Conservation (phyloP, 2,329 filamentous ascomycete genomes). For the Nemania sp. region DNA sequence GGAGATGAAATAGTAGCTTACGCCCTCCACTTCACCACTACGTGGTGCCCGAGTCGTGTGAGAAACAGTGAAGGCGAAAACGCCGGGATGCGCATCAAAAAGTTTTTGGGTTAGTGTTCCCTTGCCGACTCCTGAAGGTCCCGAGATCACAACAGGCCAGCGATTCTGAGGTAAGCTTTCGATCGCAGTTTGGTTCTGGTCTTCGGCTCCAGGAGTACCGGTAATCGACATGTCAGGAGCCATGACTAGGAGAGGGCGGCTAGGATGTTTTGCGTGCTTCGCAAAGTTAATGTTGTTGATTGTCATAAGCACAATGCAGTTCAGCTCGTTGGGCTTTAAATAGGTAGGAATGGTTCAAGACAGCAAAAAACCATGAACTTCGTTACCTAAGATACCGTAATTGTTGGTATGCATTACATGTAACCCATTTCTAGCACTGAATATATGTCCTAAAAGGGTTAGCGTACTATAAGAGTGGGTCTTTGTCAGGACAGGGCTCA, state of each 20-base stretch:
- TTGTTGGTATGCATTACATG: too few relatives aligned
- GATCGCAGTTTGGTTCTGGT: constrained; percentile 13
- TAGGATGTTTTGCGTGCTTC: neutral
- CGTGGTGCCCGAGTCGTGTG: constrained; percentile 18
- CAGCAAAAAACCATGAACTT: too few relatives aligned
- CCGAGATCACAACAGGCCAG: constrained; percentile 17
- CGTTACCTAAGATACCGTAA: too few relatives aligned
- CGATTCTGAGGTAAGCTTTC: constrained; percentile 8
- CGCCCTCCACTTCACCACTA: constrained; percentile 17
- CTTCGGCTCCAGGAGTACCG: constrained; percentile 13
- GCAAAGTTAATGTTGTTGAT: neutral
- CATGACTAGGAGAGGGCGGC: constrained; percentile 3
- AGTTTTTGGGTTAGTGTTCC: constrained; percentile 15
- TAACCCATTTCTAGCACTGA: too few relatives aligned
- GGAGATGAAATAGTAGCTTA: constrained; percentile 18
- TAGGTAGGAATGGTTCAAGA: too few relatives aligned
- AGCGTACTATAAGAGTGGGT: too few relatives aligned
- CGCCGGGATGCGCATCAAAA: constrained; percentile 13
- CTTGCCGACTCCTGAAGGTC: constrained; percentile 22
- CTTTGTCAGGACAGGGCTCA: too few relatives aligned
- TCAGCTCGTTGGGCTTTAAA: neutral
- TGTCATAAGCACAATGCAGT: neutral
- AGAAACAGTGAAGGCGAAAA: constrained; percentile 18
- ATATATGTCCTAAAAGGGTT: too few relatives aligned
- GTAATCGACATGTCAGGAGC: constrained; percentile 7